Base-by-base conservation (phyloP, 83 land plant genomes). In the Thuja plicata region DNA sequence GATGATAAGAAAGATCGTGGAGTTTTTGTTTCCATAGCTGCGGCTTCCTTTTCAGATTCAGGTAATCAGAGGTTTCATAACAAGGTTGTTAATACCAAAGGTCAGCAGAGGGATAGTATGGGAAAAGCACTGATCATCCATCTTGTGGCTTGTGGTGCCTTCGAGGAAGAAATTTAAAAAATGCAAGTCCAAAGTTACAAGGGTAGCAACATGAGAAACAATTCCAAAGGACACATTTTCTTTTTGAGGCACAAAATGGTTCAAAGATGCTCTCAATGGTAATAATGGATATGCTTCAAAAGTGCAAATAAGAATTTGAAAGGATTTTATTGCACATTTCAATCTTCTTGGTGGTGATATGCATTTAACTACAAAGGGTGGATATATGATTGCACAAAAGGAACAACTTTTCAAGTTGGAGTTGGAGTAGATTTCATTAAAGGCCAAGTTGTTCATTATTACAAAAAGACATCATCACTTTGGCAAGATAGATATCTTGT, bases 371-470 rank as follows among this genome's bases (percentile, higher is more conserved):
- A 91, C 90, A 6, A 45, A 85, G 9, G 90, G 92, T 83, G 91
- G 94, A 34, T 13, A 85, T 57, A 57, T 89, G 57, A 27, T 92
- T 2, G 74, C 91, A 38, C 90, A 89, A 85, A 88, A 27, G 27
- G 91, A 73, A 86, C 76, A 5, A 41, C 85, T 40, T 82, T 86
- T 34, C 37, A 38, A 97, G 62, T 77, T 96, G 88, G 93, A 90
- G 54, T 48, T 89, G 21, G 40, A 38, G 40, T 38, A 38, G 40
- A 38, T 38, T 38, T 38, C 40, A 38, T 38, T 38, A 2, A 38
- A 38, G 40, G 2, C 0, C 40, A 38, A 38, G 40, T 0, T 38
- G 40, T 38, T 38, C 2, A 2, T 2, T 38, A 38, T 38, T 38
- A 38, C 40, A 38, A 38, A 2, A 38, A 38, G 40, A 38, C 40